A percentile compares a stretch with the other conserved stretches of the same genome.
phyloP scores from a whole-genome alignment of 306 rosid genomes.

The Trifolium pratense region DNA sequence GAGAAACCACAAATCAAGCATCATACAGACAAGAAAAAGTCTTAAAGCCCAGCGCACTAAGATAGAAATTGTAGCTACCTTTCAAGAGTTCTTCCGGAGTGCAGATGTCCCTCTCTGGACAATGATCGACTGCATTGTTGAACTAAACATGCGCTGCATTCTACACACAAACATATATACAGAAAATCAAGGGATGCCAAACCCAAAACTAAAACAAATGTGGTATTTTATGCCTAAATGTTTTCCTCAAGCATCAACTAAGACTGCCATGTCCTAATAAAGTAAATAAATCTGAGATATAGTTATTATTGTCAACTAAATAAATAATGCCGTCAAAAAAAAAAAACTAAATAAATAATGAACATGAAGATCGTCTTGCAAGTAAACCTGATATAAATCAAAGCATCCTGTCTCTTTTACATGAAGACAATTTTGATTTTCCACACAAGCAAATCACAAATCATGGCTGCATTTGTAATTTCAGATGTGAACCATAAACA shows the following conservation, averaged over 20 bases:
- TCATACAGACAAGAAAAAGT: constrained; percentile 32
- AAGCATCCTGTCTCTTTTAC: constrained; percentile 68
- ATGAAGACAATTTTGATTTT: constrained; percentile 11
- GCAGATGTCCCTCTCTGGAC: too few relatives aligned
- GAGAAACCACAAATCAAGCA: constrained; percentile 42
- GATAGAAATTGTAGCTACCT: constrained; percentile 66
- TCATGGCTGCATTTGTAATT: constrained; percentile 1
- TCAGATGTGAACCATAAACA: constrained; percentile 19
- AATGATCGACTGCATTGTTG: too few relatives aligned
- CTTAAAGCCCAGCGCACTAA: constrained; percentile 35
- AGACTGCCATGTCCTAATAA: too few relatives aligned
- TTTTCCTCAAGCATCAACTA: too few relatives aligned
- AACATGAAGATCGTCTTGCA: constrained; percentile 16
- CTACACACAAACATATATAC: too few relatives aligned
- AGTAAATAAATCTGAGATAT: too few relatives aligned
- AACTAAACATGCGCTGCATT: too few relatives aligned
- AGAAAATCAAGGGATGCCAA: too few relatives aligned
- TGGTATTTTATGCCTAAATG: too few relatives aligned
- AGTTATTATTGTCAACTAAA: not conserved
- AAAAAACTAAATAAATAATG: too few relatives aligned
- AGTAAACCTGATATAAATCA: constrained; percentile 87
- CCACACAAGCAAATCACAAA: constrained; percentile 12
- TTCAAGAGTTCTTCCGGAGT: constrained; percentile 73
- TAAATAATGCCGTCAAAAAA: too few relatives aligned
- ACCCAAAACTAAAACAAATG: too few relatives aligned